phyloP scores from a whole-genome alignment of 371 early-diverging fungal genomes.

The Circinella umbellata region DNA sequence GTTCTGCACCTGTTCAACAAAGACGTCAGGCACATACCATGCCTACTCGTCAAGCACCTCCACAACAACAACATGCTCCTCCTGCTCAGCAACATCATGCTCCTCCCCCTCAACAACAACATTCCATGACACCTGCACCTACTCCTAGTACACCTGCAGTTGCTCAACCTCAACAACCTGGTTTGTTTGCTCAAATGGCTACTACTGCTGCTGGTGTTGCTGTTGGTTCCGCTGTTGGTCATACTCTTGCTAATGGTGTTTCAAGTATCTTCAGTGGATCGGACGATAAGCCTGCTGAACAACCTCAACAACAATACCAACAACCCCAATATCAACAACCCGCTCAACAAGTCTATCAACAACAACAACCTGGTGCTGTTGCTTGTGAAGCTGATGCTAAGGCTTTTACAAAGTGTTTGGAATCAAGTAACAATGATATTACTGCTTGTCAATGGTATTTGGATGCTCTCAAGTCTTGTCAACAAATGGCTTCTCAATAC shows the following conservation, averaged over 20 bases:
- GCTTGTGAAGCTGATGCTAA: slow-evolving; percentile 85
- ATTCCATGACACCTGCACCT: slow-evolving; percentile 30
- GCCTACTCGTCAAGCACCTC: slow-evolving; percentile 70
- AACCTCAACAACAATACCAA: slow-evolving; percentile 28
- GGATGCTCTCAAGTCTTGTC: slow-evolving; percentile 88
- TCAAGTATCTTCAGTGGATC: slow-evolving; percentile 76
- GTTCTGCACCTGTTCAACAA: slow-evolving; percentile 68
- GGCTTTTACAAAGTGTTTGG: slow-evolving; percentile 87
- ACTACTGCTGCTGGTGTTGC: slow-evolving; percentile 95
- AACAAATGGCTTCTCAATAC: slow-evolving; percentile 63
- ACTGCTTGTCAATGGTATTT: slow-evolving; percentile 85
- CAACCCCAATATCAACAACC: slow-evolving; percentile 52
- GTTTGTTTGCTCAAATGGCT: slow-evolving; percentile 75
- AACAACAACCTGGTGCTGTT: slow-evolving; percentile 36
- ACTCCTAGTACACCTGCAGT: slow-evolving; percentile 66
- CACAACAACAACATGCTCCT: slow-evolving; percentile 35
- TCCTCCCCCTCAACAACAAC: slow-evolving; percentile 23
- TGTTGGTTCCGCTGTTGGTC: slow-evolving; percentile 84
- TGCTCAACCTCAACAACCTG: slow-evolving; percentile 65
- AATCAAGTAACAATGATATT: slow-evolving; percentile 79
- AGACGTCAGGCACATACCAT: slow-evolving; percentile 73
- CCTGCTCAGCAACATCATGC: slow-evolving; percentile 43
- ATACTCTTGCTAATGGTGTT: slow-evolving; percentile 74
- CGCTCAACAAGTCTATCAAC: slow-evolving; percentile 28
- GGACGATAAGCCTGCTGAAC: slow-evolving; percentile 30